Conservation (phyloP, 1,139 yeast species). For the Sugiyamaella paludigena region DNA sequence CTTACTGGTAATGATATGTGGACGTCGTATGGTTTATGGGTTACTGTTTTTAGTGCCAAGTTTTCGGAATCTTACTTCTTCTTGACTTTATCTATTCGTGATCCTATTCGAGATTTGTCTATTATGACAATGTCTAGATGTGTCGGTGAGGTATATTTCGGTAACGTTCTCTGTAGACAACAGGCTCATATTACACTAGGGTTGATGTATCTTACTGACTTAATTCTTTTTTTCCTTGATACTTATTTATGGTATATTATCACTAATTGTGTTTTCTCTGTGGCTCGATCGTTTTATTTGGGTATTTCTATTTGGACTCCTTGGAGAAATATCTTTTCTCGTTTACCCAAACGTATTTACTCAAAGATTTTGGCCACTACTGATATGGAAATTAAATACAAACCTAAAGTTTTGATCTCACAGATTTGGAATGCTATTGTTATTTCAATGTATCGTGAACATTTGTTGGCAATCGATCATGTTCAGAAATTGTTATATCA, state of each 20-base stretch:
- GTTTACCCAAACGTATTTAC: slow-evolving; percentile 97
- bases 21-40: slow-evolving; percentile 92
- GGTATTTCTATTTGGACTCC: slow-evolving; percentile 99
- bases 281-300: slow-evolving; percentile 94
- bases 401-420: slow-evolving; percentile 95
- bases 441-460: slow-evolving; percentile 98
- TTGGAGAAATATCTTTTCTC: slow-evolving; percentile 97
- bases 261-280: slow-evolving; percentile 90
- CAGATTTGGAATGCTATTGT: slow-evolving; percentile 99
- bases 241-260: slow-evolving; percentile 98
- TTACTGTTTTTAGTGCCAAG: slow-evolving; percentile 84
- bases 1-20: slow-evolving; percentile 90
- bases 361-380: slow-evolving; percentile 96
- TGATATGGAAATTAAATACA: slow-evolving; percentile 98
- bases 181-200: slow-evolving; percentile 89
- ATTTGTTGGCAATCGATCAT: slow-evolving; percentile 93
- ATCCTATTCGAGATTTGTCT: slow-evolving; percentile 79
- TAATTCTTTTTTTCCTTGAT: slow-evolving; percentile 95
- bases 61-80: slow-evolving; percentile 88
- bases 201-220: slow-evolving; percentile 86
- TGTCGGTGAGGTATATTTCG: slow-evolving; percentile 90
- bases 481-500: slow-evolving; percentile 95
- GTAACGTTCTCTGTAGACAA: slow-evolving; percentile 66
- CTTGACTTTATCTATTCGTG: slow-evolving; percentile 85
- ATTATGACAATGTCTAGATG: slow-evolving; percentile 64